Base-by-base conservation (phyloP, 2,329 filamentous ascomycete species). In the Akanthomyces uredinophilus region DNA sequence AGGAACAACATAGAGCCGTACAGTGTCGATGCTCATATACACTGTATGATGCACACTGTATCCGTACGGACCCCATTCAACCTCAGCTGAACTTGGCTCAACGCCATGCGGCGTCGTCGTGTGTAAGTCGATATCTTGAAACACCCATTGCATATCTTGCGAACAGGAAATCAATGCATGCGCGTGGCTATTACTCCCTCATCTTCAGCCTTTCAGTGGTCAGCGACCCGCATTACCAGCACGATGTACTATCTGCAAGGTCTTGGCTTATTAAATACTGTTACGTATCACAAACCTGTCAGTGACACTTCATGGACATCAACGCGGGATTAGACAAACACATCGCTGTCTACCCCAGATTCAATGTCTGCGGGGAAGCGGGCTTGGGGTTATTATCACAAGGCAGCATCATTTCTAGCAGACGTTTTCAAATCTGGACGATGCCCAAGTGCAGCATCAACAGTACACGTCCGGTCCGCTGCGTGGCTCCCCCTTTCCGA, bases 1-100 rank as follows among this genome's bases (percentile, higher is more conserved):
- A 51, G 43, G 24, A 53, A 55, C 53, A 65, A 67, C 55, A 63
- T 63, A 22, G 7, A 13, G 2, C 29, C n/a, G 18, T 24, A 56
- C 52, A 4, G 60, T 62, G 52, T 20, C 5, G 8, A 51, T 16
- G 27, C 20, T 14, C 1, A 0, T 5, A 11, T 1, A 20, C 11
- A 49, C 55, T 50, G 55, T 58, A 18, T 3, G n/a, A 27, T 7
- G 1, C 4, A 10, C 55, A 58, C 55, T 50, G 55, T 58, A 41
- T 16, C 8, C 1, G 20, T 7, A 5, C 10, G 3, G 32, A 3
- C 18, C 18, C 27, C 20, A 27, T 4, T 3, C 20, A 27, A 32
- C 20, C 24, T 22, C 1, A 16, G 4, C 20, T 4, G 22, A 24
- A 18, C 5, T 18, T 41, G 8, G 3, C 18, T 18, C 20, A 54